Base-by-base conservation (phyloP, 202 grass and related monocot species). In the Digitaria exilis region DNA sequence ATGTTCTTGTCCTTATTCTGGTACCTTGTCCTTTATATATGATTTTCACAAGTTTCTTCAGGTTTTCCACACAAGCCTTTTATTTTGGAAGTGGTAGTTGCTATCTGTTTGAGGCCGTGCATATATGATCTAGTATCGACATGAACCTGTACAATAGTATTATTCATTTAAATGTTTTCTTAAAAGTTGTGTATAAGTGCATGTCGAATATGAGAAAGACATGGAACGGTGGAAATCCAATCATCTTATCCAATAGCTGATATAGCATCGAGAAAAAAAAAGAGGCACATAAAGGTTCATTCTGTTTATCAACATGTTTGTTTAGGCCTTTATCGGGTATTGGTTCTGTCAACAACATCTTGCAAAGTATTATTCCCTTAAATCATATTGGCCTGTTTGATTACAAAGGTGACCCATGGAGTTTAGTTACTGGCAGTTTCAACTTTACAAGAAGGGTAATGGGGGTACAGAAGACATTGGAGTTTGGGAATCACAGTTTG, bases 91-190 rank as follows among this genome's bases (percentile, higher is more conserved):
- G 63, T 28, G 19, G 2, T 52, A 18, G 25, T 54, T 51, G 9
- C 21, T 50, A 6, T 59, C 31, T 29, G 72, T 19, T 65, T 18
- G 4, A 30, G n/a, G 34, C 1, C 50, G 26, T 61, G 43, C 6
- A 39, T 79, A 64, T 13, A 42, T 64, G 25, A 73, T 65, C n/a
- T 34, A 65, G 24, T 14, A 26, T 70, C 0, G 26, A 24, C 42
- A 54, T 62, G 31, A 19, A 69, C 24, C 24, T 82, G 17, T 35
- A 18, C 28, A 15, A 49, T 76, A 41, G 70, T 37, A 22, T 18
- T 31, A 86, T 18, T 67, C 13, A 48, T 76, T 76, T 37, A 6
- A 18, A 63, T 80, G 13, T 73, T 41, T 59, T 43, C 48, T 41
- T 54, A 25, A 76, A n/a, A 67, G 61, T 31, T 49, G 11, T 60